Percentiles rank a stretch among this genome's conserved stretches.
Evolutionary conservation across 2,329 filamentous ascomycete species (phyloP).

Genomic region (Alternaria gaisen): DNA sequence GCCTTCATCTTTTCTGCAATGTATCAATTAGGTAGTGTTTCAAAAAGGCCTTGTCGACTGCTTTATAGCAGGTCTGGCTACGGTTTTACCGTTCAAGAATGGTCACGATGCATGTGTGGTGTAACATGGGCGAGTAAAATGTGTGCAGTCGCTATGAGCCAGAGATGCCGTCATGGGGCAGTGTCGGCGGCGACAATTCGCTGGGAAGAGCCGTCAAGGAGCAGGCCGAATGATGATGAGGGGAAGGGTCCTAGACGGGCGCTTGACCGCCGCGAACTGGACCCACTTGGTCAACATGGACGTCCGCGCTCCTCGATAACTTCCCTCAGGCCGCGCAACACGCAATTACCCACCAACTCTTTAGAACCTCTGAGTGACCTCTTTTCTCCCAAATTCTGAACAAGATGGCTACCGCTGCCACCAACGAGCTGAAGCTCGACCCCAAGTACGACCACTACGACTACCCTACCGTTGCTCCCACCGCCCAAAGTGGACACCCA

Average conservation of each 20-base stretch:
- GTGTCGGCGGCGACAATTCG: conserved; percentile 16
- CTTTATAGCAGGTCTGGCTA: conserved; percentile 29
- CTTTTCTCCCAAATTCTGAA: conserved; percentile 14
- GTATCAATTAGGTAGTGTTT: conserved; percentile 46
- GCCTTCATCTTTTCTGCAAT: conserved; percentile 37
- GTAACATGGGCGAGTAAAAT: not conserved
- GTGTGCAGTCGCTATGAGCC: not conserved
- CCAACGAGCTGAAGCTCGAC: conserved; percentile 65
- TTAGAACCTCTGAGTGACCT: conserved; percentile 3
- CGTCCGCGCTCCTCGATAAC: conserved; percentile 29
- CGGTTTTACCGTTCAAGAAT: conserved; percentile 28
- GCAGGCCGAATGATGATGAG: conserved; percentile 20
- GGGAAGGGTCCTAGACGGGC: conserved; percentile 15
- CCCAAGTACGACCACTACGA: conserved; percentile 97
- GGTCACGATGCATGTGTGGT: conserved; percentile 3
- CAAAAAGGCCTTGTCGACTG: conserved; percentile 36
- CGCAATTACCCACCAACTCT: conserved; percentile 12
- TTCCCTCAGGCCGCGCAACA: conserved; percentile 18
- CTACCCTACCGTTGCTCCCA: conserved; percentile 81
- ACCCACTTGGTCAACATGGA: conserved; percentile 40
- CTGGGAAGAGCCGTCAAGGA: conserved; percentile 7
- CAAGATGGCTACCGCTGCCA: conserved; percentile 43
- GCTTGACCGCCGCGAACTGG: conserved; percentile 28
- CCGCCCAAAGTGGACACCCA: conserved; percentile 78
- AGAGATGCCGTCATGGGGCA: conserved; percentile 24